These are phyloP conservation scores for Solanum chiquidenum DNA, from an alignment of 257 asterid genomes.

Conservation along the genomic window DNA sequence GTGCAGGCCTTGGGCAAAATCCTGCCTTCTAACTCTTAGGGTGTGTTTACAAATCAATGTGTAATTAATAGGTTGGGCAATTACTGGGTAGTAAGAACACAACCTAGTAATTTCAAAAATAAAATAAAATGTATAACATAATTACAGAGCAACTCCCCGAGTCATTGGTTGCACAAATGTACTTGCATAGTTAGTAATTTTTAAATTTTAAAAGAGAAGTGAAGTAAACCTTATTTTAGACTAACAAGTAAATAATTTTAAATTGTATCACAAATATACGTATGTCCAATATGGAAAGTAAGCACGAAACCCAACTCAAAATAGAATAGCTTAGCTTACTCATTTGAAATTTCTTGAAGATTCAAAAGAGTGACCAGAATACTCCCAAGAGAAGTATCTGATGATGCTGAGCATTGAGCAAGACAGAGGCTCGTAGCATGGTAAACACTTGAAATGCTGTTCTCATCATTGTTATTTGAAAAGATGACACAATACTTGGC, in stretches of 20 bases:
- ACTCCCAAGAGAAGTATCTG: constrained; percentile 30
- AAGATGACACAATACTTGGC: constrained; percentile 34
- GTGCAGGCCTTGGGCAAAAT: neutral
- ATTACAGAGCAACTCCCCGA: neutral
- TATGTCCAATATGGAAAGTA: neutral
- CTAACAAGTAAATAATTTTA: neutral
- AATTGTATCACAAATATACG: neutral
- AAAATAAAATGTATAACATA: neutral
- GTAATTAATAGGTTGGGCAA: neutral
- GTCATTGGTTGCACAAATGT: neutral
- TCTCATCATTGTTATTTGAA: constrained; percentile 29
- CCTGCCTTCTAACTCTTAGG: neutral
- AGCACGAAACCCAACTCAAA: neutral
- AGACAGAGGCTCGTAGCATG: constrained; percentile 27
- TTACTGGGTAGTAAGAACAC: neutral
- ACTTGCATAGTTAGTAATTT: neutral
- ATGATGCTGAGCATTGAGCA: constrained; percentile 33
- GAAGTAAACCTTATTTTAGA: neutral
- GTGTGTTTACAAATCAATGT: neutral
- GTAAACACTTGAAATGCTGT: constrained; percentile 48
- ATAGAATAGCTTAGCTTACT: constrained; percentile 33
- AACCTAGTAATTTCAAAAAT: neutral
- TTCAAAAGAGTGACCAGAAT: constrained; percentile 26
- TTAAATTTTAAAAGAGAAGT: neutral
- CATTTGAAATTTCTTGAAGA: constrained; percentile 52